A percentile compares a stretch with the other conserved stretches of the same genome.
Conservation (phyloP, 2,329 filamentous ascomycete species). For the Diaporthe sp. region DNA sequence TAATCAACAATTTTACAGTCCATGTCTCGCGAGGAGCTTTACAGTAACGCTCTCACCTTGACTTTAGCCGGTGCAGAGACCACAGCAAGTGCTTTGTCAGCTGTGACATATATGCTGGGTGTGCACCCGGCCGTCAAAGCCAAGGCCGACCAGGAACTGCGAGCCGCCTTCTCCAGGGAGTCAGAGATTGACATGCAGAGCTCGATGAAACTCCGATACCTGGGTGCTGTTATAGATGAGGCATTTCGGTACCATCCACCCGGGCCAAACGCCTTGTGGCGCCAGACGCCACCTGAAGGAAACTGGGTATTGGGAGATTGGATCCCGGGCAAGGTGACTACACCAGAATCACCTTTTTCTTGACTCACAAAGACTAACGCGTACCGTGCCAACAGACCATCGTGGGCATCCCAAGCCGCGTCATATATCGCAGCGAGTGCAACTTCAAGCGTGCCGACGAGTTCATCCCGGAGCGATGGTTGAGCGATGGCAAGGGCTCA, state of each 20-base stretch:
- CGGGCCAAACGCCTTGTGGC: conserved; percentile 43
- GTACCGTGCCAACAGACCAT: background rate
- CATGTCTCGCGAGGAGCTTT: conserved; percentile 42
- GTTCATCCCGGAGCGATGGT: conserved; percentile 62
- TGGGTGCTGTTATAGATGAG: conserved; percentile 47
- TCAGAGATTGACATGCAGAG: conserved; percentile 52
- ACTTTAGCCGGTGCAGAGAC: conserved; percentile 64
- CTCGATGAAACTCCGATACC: conserved; percentile 46
- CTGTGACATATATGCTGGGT: conserved; percentile 55
- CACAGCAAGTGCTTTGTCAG: conserved; percentile 59
- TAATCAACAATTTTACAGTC: background rate
- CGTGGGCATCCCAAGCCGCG: conserved; percentile 40
- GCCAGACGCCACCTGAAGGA: conserved; percentile 46
- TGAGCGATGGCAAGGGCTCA: conserved; percentile 46
- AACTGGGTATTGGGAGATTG: conserved; percentile 47
- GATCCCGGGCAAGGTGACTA: conserved; percentile 45
- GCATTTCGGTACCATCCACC: conserved; percentile 49
- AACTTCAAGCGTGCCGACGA: conserved; percentile 58
- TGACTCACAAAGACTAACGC: background rate
- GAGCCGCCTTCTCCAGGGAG: conserved; percentile 1
- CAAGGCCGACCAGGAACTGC: conserved; percentile 56
- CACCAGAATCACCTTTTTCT: conserved; percentile 45
- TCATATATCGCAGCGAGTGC: conserved; percentile 55
- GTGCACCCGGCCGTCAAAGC: conserved; percentile 53
- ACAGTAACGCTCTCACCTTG: conserved; percentile 44